Base-by-base conservation (phyloP, 768 basidiomycete genomes). In the Mycena belliarum region DNA sequence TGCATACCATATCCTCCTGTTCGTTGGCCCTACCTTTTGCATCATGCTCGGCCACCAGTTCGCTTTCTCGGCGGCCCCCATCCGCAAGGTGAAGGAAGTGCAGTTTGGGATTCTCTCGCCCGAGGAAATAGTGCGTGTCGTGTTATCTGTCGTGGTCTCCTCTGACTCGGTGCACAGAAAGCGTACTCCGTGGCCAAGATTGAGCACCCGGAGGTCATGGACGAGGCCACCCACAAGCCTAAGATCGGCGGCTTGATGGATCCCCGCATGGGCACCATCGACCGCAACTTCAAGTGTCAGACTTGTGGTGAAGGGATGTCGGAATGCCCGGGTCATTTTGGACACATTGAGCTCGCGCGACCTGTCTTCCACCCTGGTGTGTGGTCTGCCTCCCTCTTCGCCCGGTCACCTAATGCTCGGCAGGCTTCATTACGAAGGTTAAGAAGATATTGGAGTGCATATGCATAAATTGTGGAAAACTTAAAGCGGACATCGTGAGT, bases 221-320 rank as follows among this genome's bases (percentile, higher is more conserved):
- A 99, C 67, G 97, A 99, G 72, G 76, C 87, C 20, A 92, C 87
- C 1, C 90, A 89, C 68, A 90, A 88, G 69, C 91, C 93, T 24
- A 98, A 97, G 77, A 79, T 86, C 24, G 95, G 94, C 46, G 97
- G 97, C 44, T 78, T 99, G 69, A 96, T 96, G 90, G 97, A 99
- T 76, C 93, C 95, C 49, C 86, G 93, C 58, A 93, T 98, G 90
- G 97, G 97, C 37, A 99, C 94, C 26, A 96, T 95, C 66, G 94
- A 95, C 79, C 82, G 94, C 65, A 95, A 95, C 72, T 95, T 96
- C 78, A 98, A 98, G 79, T 99, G 97, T 72, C 95, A 98, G 79
- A 98, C 97, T 26, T 98, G 97, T 73, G 95, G 95, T 64, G 97
- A 99, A 82, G 96, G 95, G n/a, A 98, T 98, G 95, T 89, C 94